These are phyloP conservation scores for Mallotus repandus DNA, from an alignment of 441 rosid genomes.

Conservation along the genomic window DNA sequence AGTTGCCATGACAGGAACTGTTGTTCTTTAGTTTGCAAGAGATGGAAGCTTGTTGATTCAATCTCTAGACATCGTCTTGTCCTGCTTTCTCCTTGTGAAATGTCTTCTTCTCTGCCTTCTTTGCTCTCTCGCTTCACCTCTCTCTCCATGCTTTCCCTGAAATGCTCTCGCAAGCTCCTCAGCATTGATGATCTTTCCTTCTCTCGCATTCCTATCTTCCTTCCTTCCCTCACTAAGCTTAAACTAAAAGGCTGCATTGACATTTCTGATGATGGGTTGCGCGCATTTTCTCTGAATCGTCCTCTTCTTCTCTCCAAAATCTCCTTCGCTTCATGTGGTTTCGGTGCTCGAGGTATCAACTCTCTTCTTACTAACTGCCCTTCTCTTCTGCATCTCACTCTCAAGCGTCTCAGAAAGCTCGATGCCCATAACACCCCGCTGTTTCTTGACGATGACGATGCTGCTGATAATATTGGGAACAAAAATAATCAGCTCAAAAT, in stretches of 20 bases:
- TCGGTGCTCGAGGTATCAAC: constrained; percentile 32
- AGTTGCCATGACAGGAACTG: constrained; percentile 32
- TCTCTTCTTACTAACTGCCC: constrained; percentile 39
- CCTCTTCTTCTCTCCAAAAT: constrained; percentile 30
- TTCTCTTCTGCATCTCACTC: constrained; percentile 38
- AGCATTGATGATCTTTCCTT: constrained; percentile 33
- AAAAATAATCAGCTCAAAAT: not conserved
- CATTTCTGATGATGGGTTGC: constrained; percentile 38
- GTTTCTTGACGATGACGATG: too few species aligned
- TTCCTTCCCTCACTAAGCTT: constrained; percentile 37
- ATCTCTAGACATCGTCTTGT: constrained; percentile 36
- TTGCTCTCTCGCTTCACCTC: constrained; percentile 39
- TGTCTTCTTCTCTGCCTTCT: constrained; percentile 30
- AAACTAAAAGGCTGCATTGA: constrained; percentile 43
- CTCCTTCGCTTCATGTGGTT: constrained; percentile 38
- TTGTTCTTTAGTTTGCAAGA: constrained; percentile 40
- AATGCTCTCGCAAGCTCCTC: constrained; percentile 41
- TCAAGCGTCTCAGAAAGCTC: constrained; percentile 43
- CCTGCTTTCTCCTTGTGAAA: constrained; percentile 31
- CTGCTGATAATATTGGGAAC: not conserved
- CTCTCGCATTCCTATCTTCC: constrained; percentile 26
- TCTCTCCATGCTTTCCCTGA: constrained; percentile 36
- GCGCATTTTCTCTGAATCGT: constrained; percentile 31
- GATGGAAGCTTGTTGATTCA: constrained; percentile 43
- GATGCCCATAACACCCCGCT: constrained; percentile 29